phyloP scores from a whole-genome alignment of 257 asterid species.

The Handroanthus guayacan region DNA sequence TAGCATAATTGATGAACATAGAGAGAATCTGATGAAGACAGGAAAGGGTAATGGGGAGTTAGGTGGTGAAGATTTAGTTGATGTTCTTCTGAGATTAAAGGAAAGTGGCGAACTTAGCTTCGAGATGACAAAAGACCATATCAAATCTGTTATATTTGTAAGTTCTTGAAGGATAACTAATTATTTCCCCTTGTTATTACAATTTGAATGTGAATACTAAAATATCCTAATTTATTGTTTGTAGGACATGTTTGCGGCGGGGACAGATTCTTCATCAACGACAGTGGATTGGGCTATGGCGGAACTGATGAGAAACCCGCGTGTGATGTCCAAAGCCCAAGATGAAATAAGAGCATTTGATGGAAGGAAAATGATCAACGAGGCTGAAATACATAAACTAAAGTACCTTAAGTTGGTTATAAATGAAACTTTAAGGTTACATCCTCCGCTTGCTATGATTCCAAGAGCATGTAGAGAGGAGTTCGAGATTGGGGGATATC shows the following conservation, averaged over 20 bases:
- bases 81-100: constrained; percentile 48
- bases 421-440: constrained; percentile 49
- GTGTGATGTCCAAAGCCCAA: constrained; percentile 42
- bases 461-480: constrained; percentile 48
- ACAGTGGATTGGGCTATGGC: constrained; percentile 53
- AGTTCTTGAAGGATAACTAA: constrained; percentile 14
- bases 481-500: constrained; percentile 39
- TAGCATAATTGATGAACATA: constrained; percentile 39
- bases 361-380: constrained; percentile 25
- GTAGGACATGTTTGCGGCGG: constrained; percentile 51
- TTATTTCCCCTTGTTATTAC: neutral
- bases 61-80: constrained; percentile 48
- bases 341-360: constrained; percentile 39
- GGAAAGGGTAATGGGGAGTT: constrained; percentile 41
- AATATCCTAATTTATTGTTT: neutral
- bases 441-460: constrained; percentile 46
- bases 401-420: constrained; percentile 47
- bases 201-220: neutral
- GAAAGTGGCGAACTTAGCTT: constrained; percentile 35
- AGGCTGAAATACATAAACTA: constrained; percentile 29
- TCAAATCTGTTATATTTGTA: constrained; percentile 48
- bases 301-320: constrained; percentile 44
- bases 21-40: constrained; percentile 21
- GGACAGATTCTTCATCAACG: constrained; percentile 47
- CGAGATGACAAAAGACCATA: constrained; percentile 41